A percentile compares a stretch with the other conserved stretches of the same genome.
phyloP scores from a whole-genome alignment of 768 basidiomycete species.

The Porphyrellus cyaneotinctus region DNA sequence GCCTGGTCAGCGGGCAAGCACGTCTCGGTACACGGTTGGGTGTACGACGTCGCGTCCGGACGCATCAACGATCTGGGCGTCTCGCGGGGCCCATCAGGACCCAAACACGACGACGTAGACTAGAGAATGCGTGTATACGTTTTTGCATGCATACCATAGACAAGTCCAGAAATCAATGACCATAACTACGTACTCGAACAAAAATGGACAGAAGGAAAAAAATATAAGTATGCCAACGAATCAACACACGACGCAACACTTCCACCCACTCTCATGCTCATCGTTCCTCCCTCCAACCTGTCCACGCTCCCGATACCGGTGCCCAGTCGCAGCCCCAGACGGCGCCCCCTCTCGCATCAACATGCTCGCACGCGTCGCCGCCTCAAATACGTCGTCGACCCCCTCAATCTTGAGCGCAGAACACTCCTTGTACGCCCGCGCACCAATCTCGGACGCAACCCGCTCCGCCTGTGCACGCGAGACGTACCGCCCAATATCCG shows the following conservation, averaged over 20 bases:
- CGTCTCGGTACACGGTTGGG: constrained; percentile 68
- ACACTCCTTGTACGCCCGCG: constrained; percentile 92
- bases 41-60: constrained; percentile 63
- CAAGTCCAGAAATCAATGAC: constrained; percentile 14
- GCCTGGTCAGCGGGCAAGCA: constrained; percentile 42
- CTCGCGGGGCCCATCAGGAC: constrained; percentile 31
- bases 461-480: constrained; percentile 78
- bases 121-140: not conserved
- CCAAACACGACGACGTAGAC: not conserved
- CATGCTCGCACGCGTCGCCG: constrained; percentile 95
- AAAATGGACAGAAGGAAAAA: not conserved
- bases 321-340: constrained; percentile 49
- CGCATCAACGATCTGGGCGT: constrained; percentile 56
- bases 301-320: constrained; percentile 46
- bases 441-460: constrained; percentile 81
- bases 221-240: not conserved
- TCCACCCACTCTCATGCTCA: constrained; percentile 41
- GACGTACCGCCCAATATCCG: constrained; percentile 54
- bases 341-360: constrained; percentile 84
- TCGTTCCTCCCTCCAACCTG: constrained; percentile 33
- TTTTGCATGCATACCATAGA: constrained; percentile 7
- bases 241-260: constrained; percentile 70
- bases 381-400: constrained; percentile 96
- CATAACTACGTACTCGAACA: constrained; percentile 2
- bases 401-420: constrained; percentile 87